Base-by-base conservation (phyloP, 73 alveolate genomes). In the Blepharisma stoltei region DNA sequence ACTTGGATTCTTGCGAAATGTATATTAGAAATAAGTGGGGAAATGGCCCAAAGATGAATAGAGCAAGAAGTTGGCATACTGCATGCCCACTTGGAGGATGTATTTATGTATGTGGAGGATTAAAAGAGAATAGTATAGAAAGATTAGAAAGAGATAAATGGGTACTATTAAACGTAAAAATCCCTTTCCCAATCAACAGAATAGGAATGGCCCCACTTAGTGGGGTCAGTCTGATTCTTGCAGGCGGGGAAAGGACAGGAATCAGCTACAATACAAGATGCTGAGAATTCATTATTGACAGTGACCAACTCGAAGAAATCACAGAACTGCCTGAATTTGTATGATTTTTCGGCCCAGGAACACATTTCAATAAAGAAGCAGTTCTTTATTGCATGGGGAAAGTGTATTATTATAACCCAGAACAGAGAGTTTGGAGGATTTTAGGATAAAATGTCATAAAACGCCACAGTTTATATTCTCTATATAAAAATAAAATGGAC, bases 1-100 rank as follows among this genome's bases (percentile, higher is more conserved):
- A 60, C 3, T 5, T 60, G 11, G 38, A 14, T 25, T n/a, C 73
- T 60, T 60, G 73, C 23, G 73, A 60, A 25, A 25, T 60, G 38
- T 60, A 18, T 60, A 14, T 18, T 60, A 60, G 73, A 5, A 38
- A 38, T 8, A 20, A 25, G 38, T 60, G 73, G 73, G 11, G 48
- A 20, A 14, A 38, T 14, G 23, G 46, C 23, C 46, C 46, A 5
- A 25, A 60, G 18, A 18, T 60, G 73, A 25, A 20, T 25, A 8
- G 46, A 18, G 48, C 73, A 14, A 14, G 73, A 60, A 60, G 73
- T 25, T 60, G 14, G 14, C 73, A 60, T 60, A 14, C 73, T 20
- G 23, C 49, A 14, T 8, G 14, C 5, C n/a, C 49, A 2, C 18
- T 60, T 20, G 73, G 23, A 2, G 23, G 23, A 60, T 60, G 73